These are phyloP conservation scores for Xanthoconium stramineum DNA, from an alignment of 768 basidiomycete genomes.

Conservation along the genomic window DNA sequence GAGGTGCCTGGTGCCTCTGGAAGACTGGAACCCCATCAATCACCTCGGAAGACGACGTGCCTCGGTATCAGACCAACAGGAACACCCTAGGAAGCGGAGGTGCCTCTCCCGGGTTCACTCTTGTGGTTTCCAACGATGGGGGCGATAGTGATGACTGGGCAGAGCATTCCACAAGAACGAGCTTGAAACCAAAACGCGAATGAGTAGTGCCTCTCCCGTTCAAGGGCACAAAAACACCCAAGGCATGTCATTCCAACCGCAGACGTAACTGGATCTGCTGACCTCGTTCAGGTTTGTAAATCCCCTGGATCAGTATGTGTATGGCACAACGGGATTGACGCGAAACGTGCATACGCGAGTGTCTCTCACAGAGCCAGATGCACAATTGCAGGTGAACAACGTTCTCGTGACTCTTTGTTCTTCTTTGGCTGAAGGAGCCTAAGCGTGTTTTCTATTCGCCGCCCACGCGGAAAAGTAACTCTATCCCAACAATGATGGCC, in stretches of 20 bases:
- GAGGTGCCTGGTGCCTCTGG: neutral
- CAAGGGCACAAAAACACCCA: neutral
- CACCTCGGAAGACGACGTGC: neutral
- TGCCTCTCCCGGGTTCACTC: neutral
- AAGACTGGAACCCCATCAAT: neutral
- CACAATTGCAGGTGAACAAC: neutral
- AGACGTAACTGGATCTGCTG: neutral
- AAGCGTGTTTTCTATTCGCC: neutral
- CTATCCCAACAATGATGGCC: neutral
- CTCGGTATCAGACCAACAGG: neutral
- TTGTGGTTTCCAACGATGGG: neutral
- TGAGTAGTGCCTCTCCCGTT: neutral
- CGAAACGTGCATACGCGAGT: neutral
- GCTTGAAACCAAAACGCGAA: neutral
- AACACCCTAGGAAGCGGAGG: neutral
- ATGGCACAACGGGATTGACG: neutral
- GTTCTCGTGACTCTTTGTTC: neutral
- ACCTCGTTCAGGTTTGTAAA: neutral
- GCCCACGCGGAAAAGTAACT: neutral
- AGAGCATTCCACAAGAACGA: neutral
- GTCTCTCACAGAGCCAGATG: neutral
- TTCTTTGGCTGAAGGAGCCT: neutral
- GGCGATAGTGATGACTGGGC: neutral
- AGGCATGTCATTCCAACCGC: neutral
- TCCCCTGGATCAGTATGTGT: too few relatives aligned